Evolutionary conservation across 2,329 filamentous ascomycete species (phyloP).

Genomic region (Exophiala xenobiotica): DNA sequence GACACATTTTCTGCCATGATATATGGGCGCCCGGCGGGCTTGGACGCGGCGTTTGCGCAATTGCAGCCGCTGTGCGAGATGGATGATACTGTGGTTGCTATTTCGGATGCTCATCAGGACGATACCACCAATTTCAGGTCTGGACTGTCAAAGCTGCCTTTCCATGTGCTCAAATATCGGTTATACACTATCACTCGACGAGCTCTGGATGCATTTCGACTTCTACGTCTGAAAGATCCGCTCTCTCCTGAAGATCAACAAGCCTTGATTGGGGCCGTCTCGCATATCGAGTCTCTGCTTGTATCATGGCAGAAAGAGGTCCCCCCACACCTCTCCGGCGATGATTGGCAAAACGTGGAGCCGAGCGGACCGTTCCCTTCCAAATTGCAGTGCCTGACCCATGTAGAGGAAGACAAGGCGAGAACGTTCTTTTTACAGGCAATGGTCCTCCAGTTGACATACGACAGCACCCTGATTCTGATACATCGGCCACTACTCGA

Average conservation of each 20-base stretch:
- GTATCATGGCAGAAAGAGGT: conserved; percentile 9
- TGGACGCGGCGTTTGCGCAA: conserved; percentile 31
- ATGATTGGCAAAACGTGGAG: conserved; percentile 2
- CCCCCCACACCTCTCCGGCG: not conserved
- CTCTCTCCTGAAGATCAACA: conserved; percentile 8
- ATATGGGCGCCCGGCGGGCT: conserved; percentile 34
- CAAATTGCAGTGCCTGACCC: not conserved
- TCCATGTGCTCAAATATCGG: conserved; percentile 33
- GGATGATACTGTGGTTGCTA: conserved; percentile 29
- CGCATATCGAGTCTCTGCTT: conserved; percentile 10
- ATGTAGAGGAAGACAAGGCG: not conserved
- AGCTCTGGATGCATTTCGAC: conserved; percentile 31
- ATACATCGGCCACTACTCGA: conserved; percentile 31
- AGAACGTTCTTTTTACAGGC: conserved; percentile 19
- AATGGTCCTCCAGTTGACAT: conserved; percentile 29
- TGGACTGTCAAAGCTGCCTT: conserved; percentile 23
- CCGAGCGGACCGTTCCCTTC: conserved; percentile 2
- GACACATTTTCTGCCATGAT: conserved; percentile 35
- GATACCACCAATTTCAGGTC: not conserved
- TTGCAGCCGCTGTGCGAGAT: conserved; percentile 30
- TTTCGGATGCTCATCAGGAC: not conserved
- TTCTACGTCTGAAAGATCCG: conserved; percentile 24
- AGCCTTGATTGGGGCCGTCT: conserved; percentile 5
- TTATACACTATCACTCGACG: conserved; percentile 34
- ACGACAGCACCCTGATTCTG: conserved; percentile 30